These are phyloP conservation scores for Phialemoniopsis sp. DNA, from an alignment of 2,329 filamentous ascomycete genomes.

Conservation along the genomic window DNA sequence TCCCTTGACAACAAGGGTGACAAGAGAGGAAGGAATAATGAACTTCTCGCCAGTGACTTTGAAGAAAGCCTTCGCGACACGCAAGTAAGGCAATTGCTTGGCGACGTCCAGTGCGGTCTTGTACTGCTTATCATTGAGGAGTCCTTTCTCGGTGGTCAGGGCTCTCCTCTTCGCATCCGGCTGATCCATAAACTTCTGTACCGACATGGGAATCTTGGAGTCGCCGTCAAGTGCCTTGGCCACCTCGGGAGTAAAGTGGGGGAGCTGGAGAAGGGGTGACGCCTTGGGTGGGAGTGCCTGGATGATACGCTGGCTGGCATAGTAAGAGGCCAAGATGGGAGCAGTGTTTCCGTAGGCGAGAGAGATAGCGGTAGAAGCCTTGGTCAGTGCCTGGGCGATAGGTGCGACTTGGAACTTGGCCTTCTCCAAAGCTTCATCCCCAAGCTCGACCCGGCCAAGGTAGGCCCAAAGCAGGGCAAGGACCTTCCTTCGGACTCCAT, in stretches of 20 bases:
- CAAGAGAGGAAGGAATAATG: conserved; percentile 87
- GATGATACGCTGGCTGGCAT: conserved; percentile 78
- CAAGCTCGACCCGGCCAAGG: conserved; percentile 80
- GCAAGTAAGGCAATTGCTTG: conserved; percentile 76
- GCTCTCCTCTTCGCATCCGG: conserved; percentile 70
- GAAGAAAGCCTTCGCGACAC: conserved; percentile 92
- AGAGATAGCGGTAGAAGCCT: conserved; percentile 81
- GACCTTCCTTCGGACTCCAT: conserved; percentile 76
- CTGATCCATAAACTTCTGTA: conserved; percentile 87
- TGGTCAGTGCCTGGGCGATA: conserved; percentile 78
- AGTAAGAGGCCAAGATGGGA: conserved; percentile 79
- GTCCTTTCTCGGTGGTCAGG: conserved; percentile 64
- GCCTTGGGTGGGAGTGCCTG: conserved; percentile 82
- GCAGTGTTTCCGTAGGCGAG: conserved; percentile 82
- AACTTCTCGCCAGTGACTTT: conserved; percentile 94
- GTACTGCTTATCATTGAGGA: conserved; percentile 75
- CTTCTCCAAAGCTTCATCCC: conserved; percentile 70
- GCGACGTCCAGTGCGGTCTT: conserved; percentile 71
- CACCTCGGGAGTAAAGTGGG: conserved; percentile 70
- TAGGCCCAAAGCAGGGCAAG: conserved; percentile 93
- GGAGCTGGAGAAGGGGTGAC: conserved; percentile 88
- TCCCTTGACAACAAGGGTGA: conserved; percentile 92
- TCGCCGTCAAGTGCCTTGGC: conserved; percentile 68
- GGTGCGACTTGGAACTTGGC: conserved; percentile 89
- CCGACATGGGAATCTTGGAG: conserved; percentile 67